Base-by-base conservation (phyloP, 805 yeast species). In the Nakazawaea siamensis region DNA sequence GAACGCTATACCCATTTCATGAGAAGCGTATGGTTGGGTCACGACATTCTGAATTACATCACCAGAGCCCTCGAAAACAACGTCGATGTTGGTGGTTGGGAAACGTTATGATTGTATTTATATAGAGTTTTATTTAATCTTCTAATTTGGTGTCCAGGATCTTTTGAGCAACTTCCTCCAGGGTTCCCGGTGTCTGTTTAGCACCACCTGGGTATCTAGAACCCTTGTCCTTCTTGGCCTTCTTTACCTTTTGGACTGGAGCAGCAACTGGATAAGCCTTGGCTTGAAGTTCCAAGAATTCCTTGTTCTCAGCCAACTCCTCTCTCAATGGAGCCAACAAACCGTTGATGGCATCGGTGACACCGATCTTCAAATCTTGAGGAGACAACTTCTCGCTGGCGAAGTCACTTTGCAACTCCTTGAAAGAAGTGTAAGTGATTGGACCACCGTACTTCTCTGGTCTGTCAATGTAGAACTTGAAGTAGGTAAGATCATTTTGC, bases 371-470 rank as follows among this genome's bases (percentile, higher is more conserved):
- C 58, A 92, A 78, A 59, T 92, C 99, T 20, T 86, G 92, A 20
- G 99, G 97, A 24, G 92, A 72, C 49, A 92, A 70, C 54, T 74
- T 74, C 55, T 81, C 83, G 20, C 70, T 68, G 29, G 71, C 79
- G 61, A 70, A 92, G 47, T 81, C 95, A 24, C 62, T 61, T 54
- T 80, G 80, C 50, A 92, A 64, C 25, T 74, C 71, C 14, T 73
- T 87, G 46, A 85, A 65, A 14, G 83, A 66, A 27, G 53, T 54
- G 71, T 75, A 92, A 31, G 79, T 66, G 39, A 92, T 68, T 46
- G 94, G 80, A 34, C 99, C 99, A 47, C 99, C 98, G 57, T 85
- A 92, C 62, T 92, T 80, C 58, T 92, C 99, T 31, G 97, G 97
- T 62, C 98, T 81, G 51, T 81, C 76, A 47, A 92, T 76, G 55